Percentiles rank a stretch among this genome's conserved stretches.
Evolutionary conservation across 495 filamentous ascomycete genomes (phyloP).

Genomic region (Ramalina peruviana): DNA sequence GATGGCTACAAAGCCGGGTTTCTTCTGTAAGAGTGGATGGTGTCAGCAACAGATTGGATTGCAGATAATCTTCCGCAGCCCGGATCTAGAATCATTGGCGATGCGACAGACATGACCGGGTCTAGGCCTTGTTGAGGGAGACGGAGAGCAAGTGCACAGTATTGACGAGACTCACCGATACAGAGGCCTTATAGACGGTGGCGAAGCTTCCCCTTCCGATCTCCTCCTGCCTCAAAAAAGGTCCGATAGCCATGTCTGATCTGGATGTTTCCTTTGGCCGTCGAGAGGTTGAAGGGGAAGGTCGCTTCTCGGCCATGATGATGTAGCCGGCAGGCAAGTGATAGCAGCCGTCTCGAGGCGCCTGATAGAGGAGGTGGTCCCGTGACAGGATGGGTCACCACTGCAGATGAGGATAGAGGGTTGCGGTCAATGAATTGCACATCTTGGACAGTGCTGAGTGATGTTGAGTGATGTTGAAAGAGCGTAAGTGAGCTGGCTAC

Average conservation of each 20-base stretch:
- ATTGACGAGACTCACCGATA: slow-evolving; percentile 48
- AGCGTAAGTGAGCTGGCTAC: slow-evolving; percentile 1
- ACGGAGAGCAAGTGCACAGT: background rate
- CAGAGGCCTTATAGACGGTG: slow-evolving; percentile 74
- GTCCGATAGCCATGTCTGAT: slow-evolving; percentile 55
- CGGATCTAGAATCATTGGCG: too few species aligned
- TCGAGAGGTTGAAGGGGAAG: slow-evolving; percentile 28
- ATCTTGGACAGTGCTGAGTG: slow-evolving; percentile 17
- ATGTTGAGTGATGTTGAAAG: slow-evolving; percentile 4
- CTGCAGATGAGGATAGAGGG: slow-evolving; percentile 30
- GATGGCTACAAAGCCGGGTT: slow-evolving; percentile 70
- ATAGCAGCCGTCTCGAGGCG: background rate
- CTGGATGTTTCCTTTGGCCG: slow-evolving; percentile 30
- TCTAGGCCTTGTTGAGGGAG: too few species aligned
- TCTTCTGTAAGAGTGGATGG: slow-evolving; percentile 24
- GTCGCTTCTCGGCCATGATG: slow-evolving; percentile 28
- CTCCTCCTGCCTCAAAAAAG: slow-evolving; percentile 64
- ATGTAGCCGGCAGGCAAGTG: slow-evolving; percentile 6
- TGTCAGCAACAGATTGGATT: background rate
- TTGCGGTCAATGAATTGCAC: slow-evolving; percentile 31
- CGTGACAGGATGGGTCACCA: slow-evolving; percentile 22
- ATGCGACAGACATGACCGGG: too few species aligned
- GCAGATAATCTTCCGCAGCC: too few species aligned
- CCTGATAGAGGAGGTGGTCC: slow-evolving; percentile 3
- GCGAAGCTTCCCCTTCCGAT: slow-evolving; percentile 96